Evolutionary conservation across 2,329 filamentous ascomycete species (phyloP).

Genomic region (Cytospora mali): DNA sequence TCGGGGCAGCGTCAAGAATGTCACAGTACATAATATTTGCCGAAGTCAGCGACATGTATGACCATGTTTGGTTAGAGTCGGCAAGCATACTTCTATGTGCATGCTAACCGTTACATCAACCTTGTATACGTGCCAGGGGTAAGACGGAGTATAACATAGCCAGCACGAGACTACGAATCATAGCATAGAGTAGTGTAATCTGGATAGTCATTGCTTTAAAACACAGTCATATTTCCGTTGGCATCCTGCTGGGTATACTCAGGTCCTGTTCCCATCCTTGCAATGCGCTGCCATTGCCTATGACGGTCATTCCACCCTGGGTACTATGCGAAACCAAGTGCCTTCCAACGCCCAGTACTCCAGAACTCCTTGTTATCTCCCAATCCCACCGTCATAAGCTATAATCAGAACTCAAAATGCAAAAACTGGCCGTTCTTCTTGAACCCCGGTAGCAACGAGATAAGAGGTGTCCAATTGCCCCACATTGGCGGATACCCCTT

Average conservation of each 20-base stretch:
- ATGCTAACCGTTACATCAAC: too few relatives aligned
- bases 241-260: neutral
- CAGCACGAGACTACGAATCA: too few relatives aligned
- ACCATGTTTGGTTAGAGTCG: too few relatives aligned
- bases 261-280: neutral
- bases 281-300: neutral
- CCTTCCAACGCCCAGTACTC: neutral
- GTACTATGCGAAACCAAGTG: neutral
- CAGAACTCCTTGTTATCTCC: neutral
- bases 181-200: neutral
- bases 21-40: too few relatives aligned
- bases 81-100: too few relatives aligned
- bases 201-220: neutral
- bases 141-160: too few relatives aligned
- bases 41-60: too few relatives aligned
- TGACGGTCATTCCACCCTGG: neutral
- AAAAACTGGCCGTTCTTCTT: slow-evolving; percentile 15
- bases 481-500: slow-evolving; percentile 21
- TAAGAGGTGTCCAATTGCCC: slow-evolving; percentile 20
- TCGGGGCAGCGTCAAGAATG: too few relatives aligned
- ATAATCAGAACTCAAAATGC: slow-evolving; percentile 14
- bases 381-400: neutral
- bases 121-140: too few relatives aligned
- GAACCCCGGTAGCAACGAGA: slow-evolving; percentile 14
- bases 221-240: neutral